Base-by-base conservation (phyloP, 139 green algal species). In the Asterochloris sp. region DNA sequence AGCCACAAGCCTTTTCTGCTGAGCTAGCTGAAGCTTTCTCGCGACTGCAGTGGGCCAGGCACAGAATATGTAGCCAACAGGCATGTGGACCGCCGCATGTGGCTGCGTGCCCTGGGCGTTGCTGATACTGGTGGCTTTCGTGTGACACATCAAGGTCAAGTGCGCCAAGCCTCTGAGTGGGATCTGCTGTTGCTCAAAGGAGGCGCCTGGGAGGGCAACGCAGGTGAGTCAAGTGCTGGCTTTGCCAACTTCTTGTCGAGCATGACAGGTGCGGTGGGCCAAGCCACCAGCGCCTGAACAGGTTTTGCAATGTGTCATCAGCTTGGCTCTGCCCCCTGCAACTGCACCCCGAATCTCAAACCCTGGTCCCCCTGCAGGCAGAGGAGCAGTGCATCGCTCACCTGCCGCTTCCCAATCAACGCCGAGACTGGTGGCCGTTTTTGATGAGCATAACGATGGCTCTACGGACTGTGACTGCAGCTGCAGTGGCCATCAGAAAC, bases 161-260 rank as follows among this genome's bases (percentile, higher is more conserved):
- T 80, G 13, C 76, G 68, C 0, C 76, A 69, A 69, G 76, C 76
- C 47, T 17, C 23, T 60, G 76, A 80, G 54, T 80, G 76, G 76
- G 76, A 80, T 69, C 26, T 80, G 19, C 26, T 80, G 1, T 13
- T 80, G 13, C 76, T 80, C 54, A 80, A 80, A 80, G 76, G 76
- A n/a, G 38, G 68, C 21, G 76, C 76, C 23, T 80, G 67, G 29
- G 60, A 61, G 67, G 76, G 76, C 23, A 80, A 80, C 23, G 24
- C 67, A 67, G 76, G 76, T 69, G 16, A 66, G 74, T 73, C 67
- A 73, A 0, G 23, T 73, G 10, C 67, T 73, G 13, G 23, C 24
- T 73, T 12, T 73, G 66, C 21, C 66, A 71, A 71, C 17, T 21
- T 71, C 66, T 71, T 10, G 66, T 8, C 66, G 10, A 71, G 38